Evolutionary conservation across 2,329 filamentous ascomycete species (phyloP), one percentile per base, ranked within the genome.

Genomic region (Gaeumannomyces tritici): DNA sequence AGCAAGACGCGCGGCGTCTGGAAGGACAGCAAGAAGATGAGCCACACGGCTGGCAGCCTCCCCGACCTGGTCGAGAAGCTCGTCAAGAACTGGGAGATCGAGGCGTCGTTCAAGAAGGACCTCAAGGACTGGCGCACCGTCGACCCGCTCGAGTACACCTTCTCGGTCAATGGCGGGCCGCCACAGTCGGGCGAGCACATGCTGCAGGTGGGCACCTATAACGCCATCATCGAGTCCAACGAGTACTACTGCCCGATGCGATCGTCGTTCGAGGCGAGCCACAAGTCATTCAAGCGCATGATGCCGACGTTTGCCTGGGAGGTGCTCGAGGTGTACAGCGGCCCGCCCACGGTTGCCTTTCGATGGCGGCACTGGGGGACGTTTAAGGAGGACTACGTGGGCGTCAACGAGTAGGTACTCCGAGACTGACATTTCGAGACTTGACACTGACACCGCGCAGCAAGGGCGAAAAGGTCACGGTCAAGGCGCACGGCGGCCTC

Each of bases 261-360:
- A 63, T 84, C 80, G 3, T 84, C 86, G 71, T 89, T 89, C 67
- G 79, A 80, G 1, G 79, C 77, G 4, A 87, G 83, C 69, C 86
- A 89, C 76, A 88, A 89, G 77, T 84, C 84, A 0, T 89, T 89
- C 72, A 89, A 89, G 75, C 77, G 84, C 61, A 89, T 89, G 85
- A 89, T 89, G 86, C 86, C 86, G 0, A 85, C 80, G 0, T 89
- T 89, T 71, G 86, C 86, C 0, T 89, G 86, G 85, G 87, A 89
- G 73, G 85, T 89, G 1, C 70, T 87, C 21, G 86, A 89, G 70
- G 85, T 89, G 2, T 89, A 87, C 69, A 83, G 81, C 64, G 86
- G 84, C 0, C 85, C 85, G 28, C 86, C 86, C 2, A 76, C 76
- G 15, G 85, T 88, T 47, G 77, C 79, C 2, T 88, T 89, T 71